Evolutionary conservation across 495 filamentous ascomycete species (phyloP), one percentile per base, ranked within the genome.

Genomic region (Aspergillus sclerotiicarbonarius): DNA sequence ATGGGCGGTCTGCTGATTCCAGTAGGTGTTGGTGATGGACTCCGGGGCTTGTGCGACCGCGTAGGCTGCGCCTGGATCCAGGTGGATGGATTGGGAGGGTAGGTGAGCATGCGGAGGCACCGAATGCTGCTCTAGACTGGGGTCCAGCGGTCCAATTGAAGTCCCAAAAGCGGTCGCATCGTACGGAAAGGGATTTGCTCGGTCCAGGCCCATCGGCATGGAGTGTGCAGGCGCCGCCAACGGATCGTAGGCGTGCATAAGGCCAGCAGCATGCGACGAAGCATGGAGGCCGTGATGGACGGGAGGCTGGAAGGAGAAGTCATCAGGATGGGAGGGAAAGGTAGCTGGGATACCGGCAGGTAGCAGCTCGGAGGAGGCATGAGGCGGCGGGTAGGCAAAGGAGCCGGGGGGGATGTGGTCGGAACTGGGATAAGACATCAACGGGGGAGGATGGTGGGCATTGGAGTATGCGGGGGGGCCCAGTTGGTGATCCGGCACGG

Each of bases 211-310:
- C 62, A 73, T 60, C 1, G 65, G 57, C 58, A 71, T 63, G 6
- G 66, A 63, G 20, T 56, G 56, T 19, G 49, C 65, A 1, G 55
- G 16, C 31, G 49, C 61, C 18, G 65, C 60, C n/a, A 62, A 53
- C 8, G 64, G 33, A 32, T 75, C 69, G 52, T 74, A 76, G 8
- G 67, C 47, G 46, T 71, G 52, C 57, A 72, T 72, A 4, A 71
- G 25, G 9, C 67, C 60, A 8, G 50, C 53, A 19, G 47, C 9
- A 13, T 10, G 47, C 13, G 25, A 7, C 20, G 47, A 13, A 33
- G 35, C 43, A 21, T 47, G 31, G 53, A 18, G 32, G 56, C 29
- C 47, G 29, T 50, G 35, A 10, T 58, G 63, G 31, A 57, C 61
- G 46, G 63, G 59, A 47, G 35, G 45, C 37, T 65, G 56, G 31